phyloP scores from a whole-genome alignment of 495 filamentous ascomycete genomes.

The Neurospora sp. region DNA sequence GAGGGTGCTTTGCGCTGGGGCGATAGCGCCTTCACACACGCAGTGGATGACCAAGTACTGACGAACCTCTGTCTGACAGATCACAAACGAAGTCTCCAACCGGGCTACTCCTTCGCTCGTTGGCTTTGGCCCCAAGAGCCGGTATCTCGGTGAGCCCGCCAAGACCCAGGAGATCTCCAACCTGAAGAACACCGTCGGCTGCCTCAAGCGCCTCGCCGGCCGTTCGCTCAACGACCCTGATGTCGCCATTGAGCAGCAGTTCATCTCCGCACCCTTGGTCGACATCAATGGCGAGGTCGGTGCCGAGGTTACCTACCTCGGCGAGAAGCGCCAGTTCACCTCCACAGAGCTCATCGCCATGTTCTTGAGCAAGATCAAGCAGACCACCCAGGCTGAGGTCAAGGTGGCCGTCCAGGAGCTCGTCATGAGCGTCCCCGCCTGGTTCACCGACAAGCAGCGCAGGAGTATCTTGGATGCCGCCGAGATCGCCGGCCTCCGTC shows the following conservation, averaged over 20 bases:
- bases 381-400: slow-evolving; percentile 76
- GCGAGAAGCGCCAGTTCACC: slow-evolving; percentile 88
- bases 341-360: slow-evolving; percentile 87
- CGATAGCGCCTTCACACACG: not conserved
- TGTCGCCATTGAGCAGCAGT: slow-evolving; percentile 83
- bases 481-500: slow-evolving; percentile 89
- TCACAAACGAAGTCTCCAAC: slow-evolving; percentile 99
- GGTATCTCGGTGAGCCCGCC: slow-evolving; percentile 87
- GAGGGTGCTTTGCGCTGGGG: not conserved
- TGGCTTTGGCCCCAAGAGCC: slow-evolving; percentile 84
- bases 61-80: slow-evolving; percentile 39
- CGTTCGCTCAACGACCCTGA: slow-evolving; percentile 82
- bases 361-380: slow-evolving; percentile 90
- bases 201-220: slow-evolving; percentile 84
- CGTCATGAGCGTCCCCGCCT: slow-evolving; percentile 87
- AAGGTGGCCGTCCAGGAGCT: slow-evolving; percentile 90
- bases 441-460: slow-evolving; percentile 95
- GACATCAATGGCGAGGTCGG: slow-evolving; percentile 91
- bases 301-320: slow-evolving; percentile 87
- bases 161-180: slow-evolving; percentile 99
- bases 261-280: slow-evolving; percentile 74
- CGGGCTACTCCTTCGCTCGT: slow-evolving; percentile 95
- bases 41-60: not conserved
- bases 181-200: slow-evolving; percentile 94
- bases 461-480: slow-evolving; percentile 82